Percentiles rank a stretch among this genome's conserved stretches.
Evolutionary conservation across 192 early-diverging fungal species (phyloP).

Genomic region (Linnemannia zychae): DNA sequence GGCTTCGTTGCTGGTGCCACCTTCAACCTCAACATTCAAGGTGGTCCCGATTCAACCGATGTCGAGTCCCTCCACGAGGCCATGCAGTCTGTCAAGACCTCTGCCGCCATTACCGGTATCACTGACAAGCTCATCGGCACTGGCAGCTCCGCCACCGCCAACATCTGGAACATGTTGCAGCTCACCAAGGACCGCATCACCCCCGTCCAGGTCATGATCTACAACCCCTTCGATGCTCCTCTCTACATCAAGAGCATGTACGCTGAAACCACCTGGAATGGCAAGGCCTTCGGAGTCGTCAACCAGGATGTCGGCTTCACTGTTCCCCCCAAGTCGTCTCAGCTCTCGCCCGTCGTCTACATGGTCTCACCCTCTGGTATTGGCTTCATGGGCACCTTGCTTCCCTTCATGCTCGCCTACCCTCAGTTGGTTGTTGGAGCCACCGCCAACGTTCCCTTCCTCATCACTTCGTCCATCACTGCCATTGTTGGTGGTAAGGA

Average conservation of each 20-base stretch:
- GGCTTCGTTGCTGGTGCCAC: conserved; percentile 57
- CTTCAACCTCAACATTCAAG: conserved; percentile 58
- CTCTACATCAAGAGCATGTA: conserved; percentile 61
- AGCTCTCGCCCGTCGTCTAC: conserved; percentile 21
- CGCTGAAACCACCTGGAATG: conserved; percentile 49
- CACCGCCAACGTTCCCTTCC: conserved; percentile 30
- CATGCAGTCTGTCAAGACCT: conserved; percentile 56
- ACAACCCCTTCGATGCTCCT: conserved; percentile 67
- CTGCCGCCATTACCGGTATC: conserved; percentile 60
- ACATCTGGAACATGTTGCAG: conserved; percentile 38
- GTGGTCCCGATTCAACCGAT: conserved; percentile 50
- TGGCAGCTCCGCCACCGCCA: conserved; percentile 39
- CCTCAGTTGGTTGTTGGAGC: conserved; percentile 10
- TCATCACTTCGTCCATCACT: conserved; percentile 27
- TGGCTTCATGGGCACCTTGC: conserved; percentile 24
- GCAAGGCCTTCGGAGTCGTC: conserved; percentile 60
- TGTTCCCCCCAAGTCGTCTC: conserved; percentile 31
- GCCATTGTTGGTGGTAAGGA: conserved; percentile 29
- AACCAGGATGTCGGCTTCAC: conserved; percentile 59
- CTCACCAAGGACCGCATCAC: conserved; percentile 16
- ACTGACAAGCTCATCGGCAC: conserved; percentile 55
- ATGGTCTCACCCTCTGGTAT: conserved; percentile 35
- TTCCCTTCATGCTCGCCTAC: conserved; percentile 32
- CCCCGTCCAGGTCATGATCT: conserved; percentile 61
- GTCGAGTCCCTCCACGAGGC: conserved; percentile 60